Base-by-base conservation (phyloP, 257 asterid genomes). In the Jacaranda copaia region DNA sequence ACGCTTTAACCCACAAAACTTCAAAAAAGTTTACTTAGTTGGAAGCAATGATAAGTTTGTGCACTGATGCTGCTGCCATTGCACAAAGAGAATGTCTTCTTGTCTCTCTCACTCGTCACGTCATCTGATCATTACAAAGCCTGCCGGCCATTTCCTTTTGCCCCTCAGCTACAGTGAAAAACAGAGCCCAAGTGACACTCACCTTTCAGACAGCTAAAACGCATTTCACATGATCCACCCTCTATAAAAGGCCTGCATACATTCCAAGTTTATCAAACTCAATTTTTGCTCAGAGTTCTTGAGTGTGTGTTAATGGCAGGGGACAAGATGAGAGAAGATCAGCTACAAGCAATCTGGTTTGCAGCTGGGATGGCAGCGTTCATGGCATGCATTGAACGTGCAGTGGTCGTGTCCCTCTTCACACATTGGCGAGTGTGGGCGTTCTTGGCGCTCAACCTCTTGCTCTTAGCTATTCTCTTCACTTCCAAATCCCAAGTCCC, bases 291-390 rank as follows among this genome's bases (percentile, higher is more conserved):
- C 1, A 53, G 2, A 53, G 14, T 56, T 1, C 12, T 7, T 59
- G 19, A 5, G 62, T 18, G 61, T 74, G 18, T 38, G 42, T 18
- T 12, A 68, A 81, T 78, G 84, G 79, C 77, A 77, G 83, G 51
- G 13, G 83, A 70, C 42, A 86, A 78, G 80, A 84, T 74, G 56
- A 39, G 69, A 69, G 89, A 82, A 16, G 81, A 71, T 16, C 84
- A 85, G n/a, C 42, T 91, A 5, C 89, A 88, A 71, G 89, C 95
- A 20, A 83, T 91, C 73, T 89, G 95, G 84, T 91, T 91, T 51
- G 97, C 97, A 9, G 97, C 93, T 0, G 92, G 91, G 19, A 86
- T 85, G 42, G 94, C 95, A 3, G 89, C 86, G 4, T 60, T 86
- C 60, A 84, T 91, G 84, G 90, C 94, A 5, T 91, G 97, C 79